Percentiles rank a stretch among this genome's conserved stretches.
Evolutionary conservation across 2,329 filamentous ascomycete genomes (phyloP).

Genomic region (Apiospora phragmitis): DNA sequence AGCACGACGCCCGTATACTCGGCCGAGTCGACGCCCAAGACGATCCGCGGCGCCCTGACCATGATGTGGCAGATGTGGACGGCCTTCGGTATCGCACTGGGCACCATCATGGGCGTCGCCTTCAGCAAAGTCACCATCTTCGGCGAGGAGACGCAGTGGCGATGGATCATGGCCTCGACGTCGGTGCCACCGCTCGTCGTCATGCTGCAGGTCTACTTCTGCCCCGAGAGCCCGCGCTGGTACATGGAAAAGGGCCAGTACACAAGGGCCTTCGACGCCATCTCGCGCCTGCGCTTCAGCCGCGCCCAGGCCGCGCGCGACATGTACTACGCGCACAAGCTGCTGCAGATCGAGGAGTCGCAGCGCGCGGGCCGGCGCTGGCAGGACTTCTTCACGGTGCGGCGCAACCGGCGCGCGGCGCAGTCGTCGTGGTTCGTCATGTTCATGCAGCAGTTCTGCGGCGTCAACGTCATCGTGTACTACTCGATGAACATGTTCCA

Average conservation of each 20-base stretch:
- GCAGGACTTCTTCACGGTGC: constrained; percentile 56
- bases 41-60: constrained; percentile 54
- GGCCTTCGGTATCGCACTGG: constrained; percentile 66
- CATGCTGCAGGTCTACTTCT: constrained; percentile 57
- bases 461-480: constrained; percentile 48
- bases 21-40: constrained; percentile 52
- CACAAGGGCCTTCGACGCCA: constrained; percentile 54
- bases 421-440: constrained; percentile 69
- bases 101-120: constrained; percentile 64
- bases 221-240: constrained; percentile 67
- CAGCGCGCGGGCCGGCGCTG: constrained; percentile 2
- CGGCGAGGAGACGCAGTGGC: constrained; percentile 58
- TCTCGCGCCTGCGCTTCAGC: constrained; percentile 57
- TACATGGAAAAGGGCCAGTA: constrained; percentile 62
- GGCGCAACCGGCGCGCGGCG: constrained; percentile 61
- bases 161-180: constrained; percentile 63
- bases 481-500: constrained; percentile 49
- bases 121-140: constrained; percentile 47
- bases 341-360: constrained; percentile 45
- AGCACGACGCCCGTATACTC: constrained; percentile 54
- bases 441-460: constrained; percentile 48
- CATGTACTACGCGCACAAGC: constrained; percentile 51
- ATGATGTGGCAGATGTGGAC: constrained; percentile 59
- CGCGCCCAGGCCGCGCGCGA: constrained; percentile 62
- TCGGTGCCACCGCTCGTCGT: constrained; percentile 66